phyloP scores from a whole-genome alignment of 345 rosid species.

The Gossypium sturtianum region DNA sequence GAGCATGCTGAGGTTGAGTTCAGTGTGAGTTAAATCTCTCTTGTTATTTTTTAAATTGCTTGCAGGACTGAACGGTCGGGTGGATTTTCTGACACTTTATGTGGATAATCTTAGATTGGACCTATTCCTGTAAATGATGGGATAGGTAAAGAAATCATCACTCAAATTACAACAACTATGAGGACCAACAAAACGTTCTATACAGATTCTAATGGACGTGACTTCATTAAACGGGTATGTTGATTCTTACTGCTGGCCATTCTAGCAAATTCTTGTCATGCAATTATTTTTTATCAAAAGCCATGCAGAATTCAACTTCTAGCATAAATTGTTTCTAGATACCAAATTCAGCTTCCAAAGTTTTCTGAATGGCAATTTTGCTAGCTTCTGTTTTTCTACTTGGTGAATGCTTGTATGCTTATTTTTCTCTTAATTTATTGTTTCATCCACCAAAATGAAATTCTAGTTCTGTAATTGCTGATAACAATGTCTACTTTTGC shows the following conservation, averaged over 20 bases:
- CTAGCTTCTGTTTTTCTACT: not conserved
- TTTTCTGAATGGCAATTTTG: not conserved
- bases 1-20: slow-evolving; percentile 90
- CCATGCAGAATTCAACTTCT: not conserved
- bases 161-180: slow-evolving; percentile 65
- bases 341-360: not conserved
- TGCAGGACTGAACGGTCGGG: not conserved
- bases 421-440: not conserved
- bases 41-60: slow-evolving; percentile 10
- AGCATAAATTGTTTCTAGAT: not conserved
- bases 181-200: slow-evolving; percentile 77
- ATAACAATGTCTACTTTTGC: slow-evolving; percentile 4
- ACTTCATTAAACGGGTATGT: slow-evolving; percentile 81
- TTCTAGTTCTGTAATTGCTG: not conserved
- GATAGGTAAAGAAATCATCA: slow-evolving; percentile 73
- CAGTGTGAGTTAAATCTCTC: slow-evolving; percentile 51
- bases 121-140: slow-evolving; percentile 90
- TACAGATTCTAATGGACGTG: slow-evolving; percentile 93
- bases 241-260: slow-evolving; percentile 10
- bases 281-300: not conserved
- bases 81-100: slow-evolving; percentile 18
- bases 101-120: slow-evolving; percentile 53
- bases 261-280: slow-evolving; percentile 3
- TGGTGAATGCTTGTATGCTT: not conserved
- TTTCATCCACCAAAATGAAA: not conserved